A percentile compares a stretch with the other conserved stretches of the same genome.
Evolutionary conservation across 306 rosid species (phyloP).

Genomic region (Ziziphus jujuba): DNA sequence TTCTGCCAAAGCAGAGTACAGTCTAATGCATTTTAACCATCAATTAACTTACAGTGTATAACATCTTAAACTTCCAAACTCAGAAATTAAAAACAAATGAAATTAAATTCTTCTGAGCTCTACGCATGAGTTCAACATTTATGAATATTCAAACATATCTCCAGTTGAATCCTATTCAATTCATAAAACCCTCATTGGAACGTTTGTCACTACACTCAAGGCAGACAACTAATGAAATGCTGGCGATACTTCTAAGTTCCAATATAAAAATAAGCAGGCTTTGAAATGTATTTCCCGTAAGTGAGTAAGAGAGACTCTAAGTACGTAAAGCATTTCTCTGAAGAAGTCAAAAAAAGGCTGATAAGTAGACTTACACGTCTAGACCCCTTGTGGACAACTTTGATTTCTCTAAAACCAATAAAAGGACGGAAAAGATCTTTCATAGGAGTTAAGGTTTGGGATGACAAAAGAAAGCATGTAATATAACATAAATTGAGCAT

Average conservation of each 20-base stretch:
- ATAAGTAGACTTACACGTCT: constrained; percentile 62
- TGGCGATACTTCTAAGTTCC: not conserved
- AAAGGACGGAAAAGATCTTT: constrained; percentile 82
- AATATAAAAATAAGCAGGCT: not conserved
- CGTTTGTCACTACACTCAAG: not conserved
- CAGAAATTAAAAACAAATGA: too few species aligned
- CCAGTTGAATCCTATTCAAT: not conserved
- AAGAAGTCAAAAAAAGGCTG: constrained; percentile 6
- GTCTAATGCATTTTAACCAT: too few species aligned
- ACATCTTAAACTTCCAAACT: too few species aligned
- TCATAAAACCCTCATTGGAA: not conserved
- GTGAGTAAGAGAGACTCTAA: not conserved
- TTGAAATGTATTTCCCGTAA: too few species aligned
- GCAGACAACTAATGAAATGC: not conserved
- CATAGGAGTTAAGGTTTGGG: constrained; percentile 45
- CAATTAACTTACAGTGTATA: too few species aligned
- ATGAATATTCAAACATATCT: not conserved
- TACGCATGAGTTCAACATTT: too few species aligned
- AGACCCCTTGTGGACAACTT: constrained; percentile 79
- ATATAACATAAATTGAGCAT: constrained; percentile 4
- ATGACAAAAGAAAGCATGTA: constrained; percentile 28
- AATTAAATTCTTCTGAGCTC: too few species aligned
- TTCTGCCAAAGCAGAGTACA: too few species aligned
- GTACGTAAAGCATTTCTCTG: not conserved
- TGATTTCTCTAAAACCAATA: constrained; percentile 70